Conservation (phyloP, 2,329 filamentous ascomycete species). For the Alternaria arbusti region DNA sequence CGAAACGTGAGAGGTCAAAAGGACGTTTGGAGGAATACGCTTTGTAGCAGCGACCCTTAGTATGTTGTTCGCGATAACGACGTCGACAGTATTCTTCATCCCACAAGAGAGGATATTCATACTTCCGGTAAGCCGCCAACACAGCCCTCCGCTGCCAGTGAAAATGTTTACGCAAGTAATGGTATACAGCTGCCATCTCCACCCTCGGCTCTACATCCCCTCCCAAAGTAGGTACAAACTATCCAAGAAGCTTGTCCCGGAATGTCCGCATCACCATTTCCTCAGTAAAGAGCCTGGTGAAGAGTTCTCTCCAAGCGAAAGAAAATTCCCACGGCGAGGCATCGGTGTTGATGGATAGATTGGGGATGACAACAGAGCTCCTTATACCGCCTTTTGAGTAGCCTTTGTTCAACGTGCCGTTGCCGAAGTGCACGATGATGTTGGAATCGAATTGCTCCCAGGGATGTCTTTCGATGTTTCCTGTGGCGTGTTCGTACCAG, state of each 20-base stretch:
- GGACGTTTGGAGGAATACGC: background rate
- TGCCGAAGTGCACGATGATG: background rate
- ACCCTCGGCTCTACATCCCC: too few relatives aligned
- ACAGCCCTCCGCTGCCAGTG: background rate
- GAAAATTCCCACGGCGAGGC: background rate
- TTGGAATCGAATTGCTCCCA: background rate
- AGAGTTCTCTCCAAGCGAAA: slow-evolving; percentile 7
- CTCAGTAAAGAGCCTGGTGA: slow-evolving; percentile 7
- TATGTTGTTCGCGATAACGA: background rate
- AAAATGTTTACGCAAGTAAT: background rate
- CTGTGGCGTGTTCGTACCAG: too few relatives aligned
- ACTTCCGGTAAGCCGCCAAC: background rate
- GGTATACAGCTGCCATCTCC: background rate
- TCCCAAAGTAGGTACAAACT: too few relatives aligned
- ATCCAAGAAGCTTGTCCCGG: too few relatives aligned
- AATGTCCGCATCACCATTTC: slow-evolving; percentile 3
- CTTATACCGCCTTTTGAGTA: slow-evolving; percentile 5
- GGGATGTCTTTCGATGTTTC: too few relatives aligned
- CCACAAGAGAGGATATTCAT: background rate
- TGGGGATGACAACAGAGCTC: background rate
- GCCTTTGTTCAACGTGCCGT: background rate
- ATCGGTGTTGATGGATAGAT: background rate
- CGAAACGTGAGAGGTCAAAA: background rate
- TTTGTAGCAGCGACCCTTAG: background rate
- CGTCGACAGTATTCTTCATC: background rate